Evolutionary conservation across 192 early-diverging fungal genomes (phyloP), one percentile per base, ranked within the genome.

Genomic region (Mortierella hygrophila): DNA sequence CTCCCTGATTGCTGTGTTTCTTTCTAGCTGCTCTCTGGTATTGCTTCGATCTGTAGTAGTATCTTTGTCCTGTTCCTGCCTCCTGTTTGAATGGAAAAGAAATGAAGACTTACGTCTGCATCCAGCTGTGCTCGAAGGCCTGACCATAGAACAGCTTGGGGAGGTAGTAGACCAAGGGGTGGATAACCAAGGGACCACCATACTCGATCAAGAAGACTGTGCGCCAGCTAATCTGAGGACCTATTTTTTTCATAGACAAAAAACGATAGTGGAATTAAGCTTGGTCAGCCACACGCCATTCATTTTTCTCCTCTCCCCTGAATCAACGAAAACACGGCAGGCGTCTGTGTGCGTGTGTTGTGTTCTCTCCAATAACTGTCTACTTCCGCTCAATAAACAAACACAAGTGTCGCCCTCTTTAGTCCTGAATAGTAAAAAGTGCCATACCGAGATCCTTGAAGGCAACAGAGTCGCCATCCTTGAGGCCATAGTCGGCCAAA

Each of bases 121-220:
- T 92, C 23, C 87, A 82, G 54, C 94, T 95, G 85, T 95, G 95
- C 79, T 91, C 90, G 65, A 93, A 89, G 10, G 75, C 70, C n/a
- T 75, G 42, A 40, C 95, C 92, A 82, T 97, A 97, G 69, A 97
- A 88, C 29, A 93, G 40, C n/a, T 78, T 83, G 32, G 90, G 90
- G 49, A 93, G 89, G 86, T 92, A 93, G 92, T 96, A 99, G 75
- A 97, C 92, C 49, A 99, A 80, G 35, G 94, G 93, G 76, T 99
- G 96, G 79, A 97, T 81, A 49, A 97, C 72, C 65, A 99, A 82
- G 40, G 97, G 97, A 69, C 97, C 97, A 60, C 93, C 77, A 78
- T 99, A 99, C 88, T 99, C 97, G 71, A 98, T 92, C 79, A 96
- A 88, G 82, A 98, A 99, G 49, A 98, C 97, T 23, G 95, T 96